Percentiles rank a stretch among this genome's conserved stretches.
Evolutionary conservation across 2,329 filamentous ascomycete species (phyloP).

Genomic region (Scleromitrula shiraiana): DNA sequence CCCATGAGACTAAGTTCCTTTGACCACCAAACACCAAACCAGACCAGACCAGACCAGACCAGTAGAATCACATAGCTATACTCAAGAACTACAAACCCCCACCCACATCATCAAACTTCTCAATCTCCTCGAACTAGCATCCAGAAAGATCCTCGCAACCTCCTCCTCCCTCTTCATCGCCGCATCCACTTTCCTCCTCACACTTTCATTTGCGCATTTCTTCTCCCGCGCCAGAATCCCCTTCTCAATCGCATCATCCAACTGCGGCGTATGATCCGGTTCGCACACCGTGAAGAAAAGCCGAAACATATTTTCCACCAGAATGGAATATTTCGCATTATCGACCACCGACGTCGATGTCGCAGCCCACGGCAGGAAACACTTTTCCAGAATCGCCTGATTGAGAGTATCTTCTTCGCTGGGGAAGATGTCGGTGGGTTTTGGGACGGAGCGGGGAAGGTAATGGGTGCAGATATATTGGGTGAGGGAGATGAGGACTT

Average conservation of each 20-base stretch:
- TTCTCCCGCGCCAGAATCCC: conserved; percentile 45
- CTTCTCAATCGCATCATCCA: conserved; percentile 39
- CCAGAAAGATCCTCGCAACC: conserved; percentile 19
- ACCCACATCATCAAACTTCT: conserved; percentile 21
- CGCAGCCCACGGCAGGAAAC: conserved; percentile 47
- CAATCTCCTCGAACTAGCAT: conserved; percentile 29
- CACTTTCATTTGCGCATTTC: conserved; percentile 33
- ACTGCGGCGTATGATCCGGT: conserved; percentile 16
- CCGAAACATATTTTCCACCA: conserved; percentile 45
- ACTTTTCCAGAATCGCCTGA: conserved; percentile 40
- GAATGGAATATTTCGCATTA: conserved; percentile 49
- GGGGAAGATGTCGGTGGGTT: conserved; percentile 23
- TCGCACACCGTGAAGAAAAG: conserved; percentile 34
- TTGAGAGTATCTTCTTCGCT: conserved; percentile 36
- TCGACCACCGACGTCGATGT: conserved; percentile 39
- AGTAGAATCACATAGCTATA: too few species aligned
- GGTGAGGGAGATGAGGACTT: conserved; percentile 40
- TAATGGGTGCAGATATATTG: conserved; percentile 45
- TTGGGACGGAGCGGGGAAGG: conserved; percentile 32
- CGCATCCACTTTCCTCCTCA: conserved; percentile 34
- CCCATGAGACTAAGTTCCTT: too few species aligned
- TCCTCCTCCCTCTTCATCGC: conserved; percentile 23
- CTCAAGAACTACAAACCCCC: conserved; percentile 4
- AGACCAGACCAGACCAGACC: too few species aligned
- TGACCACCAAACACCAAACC: too few species aligned